These are phyloP conservation scores for Exophiala viscosa DNA, from an alignment of 2,329 filamentous ascomycete species.

Conservation along the genomic window DNA sequence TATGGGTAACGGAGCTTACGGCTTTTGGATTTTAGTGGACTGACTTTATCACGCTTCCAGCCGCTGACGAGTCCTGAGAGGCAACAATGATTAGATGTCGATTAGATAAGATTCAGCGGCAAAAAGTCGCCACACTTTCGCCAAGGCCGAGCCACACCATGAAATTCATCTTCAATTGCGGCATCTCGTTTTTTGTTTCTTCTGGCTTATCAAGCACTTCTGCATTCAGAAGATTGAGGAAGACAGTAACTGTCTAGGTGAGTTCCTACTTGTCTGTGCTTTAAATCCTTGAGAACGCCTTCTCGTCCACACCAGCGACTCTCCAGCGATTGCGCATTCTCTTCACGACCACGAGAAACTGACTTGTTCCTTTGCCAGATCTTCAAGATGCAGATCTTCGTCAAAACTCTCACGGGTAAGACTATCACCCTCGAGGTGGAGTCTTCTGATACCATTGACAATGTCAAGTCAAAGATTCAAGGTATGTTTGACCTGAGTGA, in stretches of 20 bases:
- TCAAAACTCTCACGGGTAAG: constrained; percentile 87
- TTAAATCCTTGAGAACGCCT: not conserved
- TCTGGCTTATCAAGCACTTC: constrained; percentile 9
- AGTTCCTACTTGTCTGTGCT: constrained; percentile 27
- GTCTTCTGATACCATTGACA: constrained; percentile 99
- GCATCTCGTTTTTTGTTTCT: constrained; percentile 3
- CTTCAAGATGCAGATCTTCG: constrained; percentile 53
- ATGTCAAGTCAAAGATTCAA: constrained; percentile 98
- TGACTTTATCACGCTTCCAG: too few species aligned
- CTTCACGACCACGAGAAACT: constrained; percentile 3
- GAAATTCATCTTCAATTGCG: constrained; percentile 1
- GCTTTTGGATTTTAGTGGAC: too few species aligned
- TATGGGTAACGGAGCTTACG: too few species aligned
- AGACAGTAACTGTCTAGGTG: constrained; percentile 59
- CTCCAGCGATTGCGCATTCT: not conserved
- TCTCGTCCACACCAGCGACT: not conserved
- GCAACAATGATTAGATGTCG: not conserved
- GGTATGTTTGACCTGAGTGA: constrained; percentile 42
- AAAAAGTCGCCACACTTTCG: not conserved
- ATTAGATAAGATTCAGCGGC: constrained; percentile 6
- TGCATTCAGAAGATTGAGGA: constrained; percentile 53
- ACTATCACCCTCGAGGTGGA: constrained; percentile 99
- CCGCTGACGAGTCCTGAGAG: too few species aligned
- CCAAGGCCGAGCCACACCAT: not conserved
- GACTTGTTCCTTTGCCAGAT: constrained; percentile 27